These are phyloP conservation scores for Cercospora canescens DNA, from an alignment of 2,329 filamentous ascomycete genomes.

Conservation along the genomic window DNA sequence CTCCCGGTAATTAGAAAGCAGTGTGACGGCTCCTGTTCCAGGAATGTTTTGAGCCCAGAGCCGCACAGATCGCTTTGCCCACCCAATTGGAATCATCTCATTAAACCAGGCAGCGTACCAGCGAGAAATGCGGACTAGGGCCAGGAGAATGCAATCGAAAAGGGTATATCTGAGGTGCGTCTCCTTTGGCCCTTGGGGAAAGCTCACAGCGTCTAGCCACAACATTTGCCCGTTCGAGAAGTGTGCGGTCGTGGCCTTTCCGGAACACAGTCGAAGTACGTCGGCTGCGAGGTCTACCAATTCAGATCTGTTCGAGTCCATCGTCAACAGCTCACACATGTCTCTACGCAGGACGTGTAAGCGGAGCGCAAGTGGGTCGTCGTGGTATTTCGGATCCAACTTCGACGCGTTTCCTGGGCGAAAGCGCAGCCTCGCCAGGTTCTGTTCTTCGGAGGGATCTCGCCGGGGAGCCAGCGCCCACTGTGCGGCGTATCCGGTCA, in stretches of 20 bases:
- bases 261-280: slow-evolving; percentile 1
- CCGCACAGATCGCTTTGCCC: not conserved
- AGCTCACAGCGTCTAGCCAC: not conserved
- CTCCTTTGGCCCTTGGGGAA: not conserved
- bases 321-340: not conserved
- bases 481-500: not conserved
- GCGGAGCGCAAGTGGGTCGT: not conserved
- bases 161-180: not conserved
- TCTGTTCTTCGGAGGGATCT: not conserved
- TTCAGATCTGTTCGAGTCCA: not conserved
- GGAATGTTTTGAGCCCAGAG: slow-evolving; percentile 1
- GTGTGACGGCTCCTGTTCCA: not conserved
- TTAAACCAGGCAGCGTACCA: slow-evolving; percentile 4
- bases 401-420: not conserved
- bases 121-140: not conserved
- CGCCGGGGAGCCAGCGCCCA: not conserved
- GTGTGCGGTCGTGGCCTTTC: not conserved
- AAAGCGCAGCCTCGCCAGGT: not conserved
- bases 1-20: not conserved
- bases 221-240: not conserved
- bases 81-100: not conserved
- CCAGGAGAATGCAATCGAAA: slow-evolving; percentile 3
- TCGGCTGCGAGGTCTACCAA: not conserved
- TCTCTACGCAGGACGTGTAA: not conserved
- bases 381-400: not conserved